Conservation (phyloP, 1,139 yeast genomes). For the Candida tunisiensis region DNA sequence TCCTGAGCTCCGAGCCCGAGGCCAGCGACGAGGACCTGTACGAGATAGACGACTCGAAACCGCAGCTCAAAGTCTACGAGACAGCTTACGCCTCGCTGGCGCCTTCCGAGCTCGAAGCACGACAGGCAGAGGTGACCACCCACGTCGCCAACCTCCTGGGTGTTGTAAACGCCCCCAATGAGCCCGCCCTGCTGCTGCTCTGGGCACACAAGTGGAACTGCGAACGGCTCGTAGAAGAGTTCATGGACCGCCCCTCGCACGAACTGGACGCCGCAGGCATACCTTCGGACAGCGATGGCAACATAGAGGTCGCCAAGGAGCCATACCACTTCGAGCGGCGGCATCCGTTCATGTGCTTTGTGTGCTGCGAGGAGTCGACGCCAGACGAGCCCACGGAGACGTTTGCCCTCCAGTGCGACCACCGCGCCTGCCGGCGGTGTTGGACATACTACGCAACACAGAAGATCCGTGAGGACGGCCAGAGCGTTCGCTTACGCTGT, state of each 20-base stretch:
- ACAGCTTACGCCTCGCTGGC: too few relatives aligned
- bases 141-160: too few relatives aligned
- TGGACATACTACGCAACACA: constrained; percentile 41
- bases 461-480: constrained; percentile 32
- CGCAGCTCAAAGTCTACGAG: too few relatives aligned
- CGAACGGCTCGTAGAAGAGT: constrained; percentile 52
- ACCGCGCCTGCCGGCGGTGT: constrained; percentile 52
- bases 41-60: too few relatives aligned
- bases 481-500: constrained; percentile 37
- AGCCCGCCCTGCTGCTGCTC: constrained; percentile 24
- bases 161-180: too few relatives aligned
- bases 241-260: constrained; percentile 34
- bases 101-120: too few relatives aligned
- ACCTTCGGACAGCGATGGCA: constrained; percentile 7
- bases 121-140: too few relatives aligned
- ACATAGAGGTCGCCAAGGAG: not conserved
- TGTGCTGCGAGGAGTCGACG: not conserved
- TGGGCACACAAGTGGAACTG: constrained; percentile 58
- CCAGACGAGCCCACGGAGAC: not conserved
- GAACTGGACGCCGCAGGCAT: constrained; percentile 36
- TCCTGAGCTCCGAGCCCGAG: too few relatives aligned
- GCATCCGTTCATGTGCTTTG: too few relatives aligned
- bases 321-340: not conserved
- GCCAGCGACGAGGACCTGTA: too few relatives aligned
- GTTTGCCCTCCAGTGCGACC: constrained; percentile 44